These are phyloP conservation scores for Monotropa hypopitys DNA, from an alignment of 179 eudicot species.

Conservation along the genomic window DNA sequence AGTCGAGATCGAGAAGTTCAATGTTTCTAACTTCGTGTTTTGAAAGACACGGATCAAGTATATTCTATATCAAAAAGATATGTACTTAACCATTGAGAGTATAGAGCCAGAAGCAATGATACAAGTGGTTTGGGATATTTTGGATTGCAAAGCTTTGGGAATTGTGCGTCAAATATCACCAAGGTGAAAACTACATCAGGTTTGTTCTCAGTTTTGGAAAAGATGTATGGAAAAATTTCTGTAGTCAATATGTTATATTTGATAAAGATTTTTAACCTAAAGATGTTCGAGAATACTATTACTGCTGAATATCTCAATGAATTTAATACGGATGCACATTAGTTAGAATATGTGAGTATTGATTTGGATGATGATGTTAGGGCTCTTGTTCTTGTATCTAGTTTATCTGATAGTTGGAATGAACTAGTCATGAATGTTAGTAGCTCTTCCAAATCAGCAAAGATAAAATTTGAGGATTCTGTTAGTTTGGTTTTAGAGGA, in stretches of 20 bases:
- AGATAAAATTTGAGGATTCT: background rate
- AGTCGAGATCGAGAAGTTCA: background rate
- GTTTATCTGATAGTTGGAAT: too few relatives aligned
- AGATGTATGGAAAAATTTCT: background rate
- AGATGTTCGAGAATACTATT: too few relatives aligned
- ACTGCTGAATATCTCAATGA: background rate
- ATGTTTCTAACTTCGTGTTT: background rate
- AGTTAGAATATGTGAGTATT: background rate
- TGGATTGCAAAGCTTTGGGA: too few relatives aligned
- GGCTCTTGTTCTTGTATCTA: constrained; percentile 5
- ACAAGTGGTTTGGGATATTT: background rate
- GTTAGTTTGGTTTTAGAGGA: background rate
- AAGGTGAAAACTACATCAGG: background rate
- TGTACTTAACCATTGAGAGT: background rate
- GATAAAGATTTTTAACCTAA: too few relatives aligned
- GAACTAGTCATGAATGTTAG: background rate
- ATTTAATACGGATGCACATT: background rate
- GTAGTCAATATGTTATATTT: too few relatives aligned
- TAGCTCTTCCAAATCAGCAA: background rate
- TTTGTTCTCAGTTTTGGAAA: background rate
- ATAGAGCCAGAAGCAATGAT: background rate
- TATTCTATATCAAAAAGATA: background rate
- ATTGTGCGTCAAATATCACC: too few relatives aligned
- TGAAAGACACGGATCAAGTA: background rate
- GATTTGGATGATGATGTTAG: constrained; percentile 8